phyloP scores from a whole-genome alignment of 1,284 basidiomycete genomes.

The Sanghuangporus sanghuang region DNA sequence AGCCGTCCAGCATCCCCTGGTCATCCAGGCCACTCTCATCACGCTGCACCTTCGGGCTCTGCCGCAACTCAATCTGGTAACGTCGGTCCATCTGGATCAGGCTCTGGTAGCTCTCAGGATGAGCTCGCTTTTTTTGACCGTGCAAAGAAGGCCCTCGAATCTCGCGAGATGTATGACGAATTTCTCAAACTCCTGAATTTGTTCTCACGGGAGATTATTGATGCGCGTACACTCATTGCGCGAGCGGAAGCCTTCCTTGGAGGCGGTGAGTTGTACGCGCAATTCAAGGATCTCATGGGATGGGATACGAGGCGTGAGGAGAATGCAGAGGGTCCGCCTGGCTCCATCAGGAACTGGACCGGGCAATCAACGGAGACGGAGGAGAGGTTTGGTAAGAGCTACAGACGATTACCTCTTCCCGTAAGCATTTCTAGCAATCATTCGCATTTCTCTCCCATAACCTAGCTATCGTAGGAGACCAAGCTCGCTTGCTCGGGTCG shows the following conservation, averaged over 20 bases:
- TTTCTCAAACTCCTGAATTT: constrained; percentile 81
- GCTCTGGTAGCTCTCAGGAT: constrained; percentile 51
- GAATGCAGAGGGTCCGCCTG: constrained; percentile 71
- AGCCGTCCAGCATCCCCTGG: constrained; percentile 18
- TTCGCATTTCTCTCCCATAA: constrained; percentile 1
- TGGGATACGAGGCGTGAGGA: constrained; percentile 68
- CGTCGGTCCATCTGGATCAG: constrained; percentile 19
- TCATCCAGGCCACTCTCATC: constrained; percentile 12
- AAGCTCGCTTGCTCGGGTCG: constrained; percentile 90
- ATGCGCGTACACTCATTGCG: constrained; percentile 78
- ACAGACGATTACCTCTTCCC: constrained; percentile 83
- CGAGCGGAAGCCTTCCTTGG: constrained; percentile 78
- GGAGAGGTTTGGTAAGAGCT: constrained; percentile 82
- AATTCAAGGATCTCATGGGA: constrained; percentile 86
- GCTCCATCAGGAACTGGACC: constrained; percentile 65
- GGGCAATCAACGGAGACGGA: constrained; percentile 55
- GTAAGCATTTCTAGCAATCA: constrained; percentile 43
- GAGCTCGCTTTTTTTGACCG: constrained; percentile 94
- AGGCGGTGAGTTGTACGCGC: constrained; percentile 73
- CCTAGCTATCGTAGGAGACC: constrained; percentile 62
- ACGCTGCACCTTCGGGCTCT: constrained; percentile 10
- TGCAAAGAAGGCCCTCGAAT: constrained; percentile 75
- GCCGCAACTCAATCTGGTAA: constrained; percentile 27
- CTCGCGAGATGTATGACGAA: constrained; percentile 73
- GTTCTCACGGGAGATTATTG: constrained; percentile 86